These are phyloP conservation scores for Galerina marginata DNA, from an alignment of 768 basidiomycete species.

Conservation along the genomic window DNA sequence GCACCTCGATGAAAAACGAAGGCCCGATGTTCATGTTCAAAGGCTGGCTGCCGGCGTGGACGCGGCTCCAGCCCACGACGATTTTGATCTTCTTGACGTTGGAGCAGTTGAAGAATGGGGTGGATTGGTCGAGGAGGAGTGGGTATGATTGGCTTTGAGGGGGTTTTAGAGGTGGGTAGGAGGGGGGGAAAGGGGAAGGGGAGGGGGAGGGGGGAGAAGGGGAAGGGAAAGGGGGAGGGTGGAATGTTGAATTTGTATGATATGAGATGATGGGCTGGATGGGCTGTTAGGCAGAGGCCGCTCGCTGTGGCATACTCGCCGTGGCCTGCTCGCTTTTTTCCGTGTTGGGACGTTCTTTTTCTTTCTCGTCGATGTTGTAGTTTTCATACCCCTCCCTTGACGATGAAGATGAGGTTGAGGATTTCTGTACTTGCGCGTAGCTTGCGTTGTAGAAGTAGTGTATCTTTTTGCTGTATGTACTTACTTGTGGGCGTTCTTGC, in stretches of 20 bases:
- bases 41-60: slow-evolving; percentile 90
- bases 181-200: too few relatives aligned
- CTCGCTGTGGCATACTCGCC: too few relatives aligned
- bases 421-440: not conserved
- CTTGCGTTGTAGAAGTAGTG: slow-evolving; percentile 4
- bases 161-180: not conserved
- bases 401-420: too few relatives aligned
- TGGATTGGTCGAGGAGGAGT: slow-evolving; percentile 60
- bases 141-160: slow-evolving; percentile 38
- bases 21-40: slow-evolving; percentile 93
- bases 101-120: slow-evolving; percentile 77
- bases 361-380: too few relatives aligned
- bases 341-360: too few relatives aligned
- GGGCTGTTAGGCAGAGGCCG: too few relatives aligned
- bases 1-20: slow-evolving; percentile 69
- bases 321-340: too few relatives aligned
- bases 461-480: not conserved
- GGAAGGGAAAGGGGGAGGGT: too few relatives aligned
- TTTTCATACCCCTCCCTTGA: too few relatives aligned
- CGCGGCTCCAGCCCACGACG: slow-evolving; percentile 84
- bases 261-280: too few relatives aligned
- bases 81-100: slow-evolving; percentile 87
- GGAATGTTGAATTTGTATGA: too few relatives aligned
- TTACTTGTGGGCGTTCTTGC: not conserved
- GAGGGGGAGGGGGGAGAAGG: too few relatives aligned